These are phyloP conservation scores for Coemansia javaensis DNA, from an alignment of 192 early-diverging fungal genomes.

Conservation along the genomic window DNA sequence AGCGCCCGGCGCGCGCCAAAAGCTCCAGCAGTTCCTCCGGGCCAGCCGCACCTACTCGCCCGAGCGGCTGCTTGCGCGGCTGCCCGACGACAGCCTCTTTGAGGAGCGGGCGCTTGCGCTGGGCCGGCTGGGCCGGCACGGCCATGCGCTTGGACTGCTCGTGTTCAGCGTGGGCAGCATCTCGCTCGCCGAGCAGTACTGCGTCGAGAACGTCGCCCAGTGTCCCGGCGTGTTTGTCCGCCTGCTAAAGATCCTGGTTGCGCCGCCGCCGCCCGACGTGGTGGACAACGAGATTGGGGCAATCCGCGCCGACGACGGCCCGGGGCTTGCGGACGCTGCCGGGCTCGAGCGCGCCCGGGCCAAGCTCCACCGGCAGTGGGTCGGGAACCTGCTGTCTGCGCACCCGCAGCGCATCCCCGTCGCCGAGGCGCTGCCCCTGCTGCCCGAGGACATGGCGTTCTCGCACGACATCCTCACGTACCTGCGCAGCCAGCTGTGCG, in stretches of 20 bases:
- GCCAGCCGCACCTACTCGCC: constrained; percentile 67
- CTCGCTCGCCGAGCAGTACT: constrained; percentile 56
- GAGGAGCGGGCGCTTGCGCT: constrained; percentile 80
- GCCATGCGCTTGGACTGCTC: constrained; percentile 78
- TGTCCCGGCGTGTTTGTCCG: constrained; percentile 29
- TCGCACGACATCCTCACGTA: constrained; percentile 44
- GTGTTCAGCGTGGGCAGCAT: constrained; percentile 70
- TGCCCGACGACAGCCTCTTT: constrained; percentile 75
- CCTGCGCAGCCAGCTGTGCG: constrained; percentile 53
- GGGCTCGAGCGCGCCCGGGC: constrained; percentile 5
- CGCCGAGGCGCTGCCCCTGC: constrained; percentile 23
- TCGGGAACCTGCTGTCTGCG: constrained; percentile 29
- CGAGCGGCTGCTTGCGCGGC: constrained; percentile 64
- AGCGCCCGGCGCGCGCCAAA: constrained; percentile 11
- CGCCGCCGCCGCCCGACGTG: constrained; percentile 17
- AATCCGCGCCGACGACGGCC: background rate
- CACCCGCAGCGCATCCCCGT: constrained; percentile 35
- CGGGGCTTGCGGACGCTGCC: no score
- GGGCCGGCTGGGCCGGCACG: constrained; percentile 77
- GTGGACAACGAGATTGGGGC: constrained; percentile 25
- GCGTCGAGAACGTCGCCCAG: constrained; percentile 48
- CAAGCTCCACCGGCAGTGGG: constrained; percentile 30
- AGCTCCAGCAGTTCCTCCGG: constrained; percentile 65
- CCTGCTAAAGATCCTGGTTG: constrained; percentile 34
- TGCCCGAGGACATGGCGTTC: constrained; percentile 50